Evolutionary conservation across 192 early-diverging fungal species (phyloP).

Genomic region (Cladochytrium replicatum): DNA sequence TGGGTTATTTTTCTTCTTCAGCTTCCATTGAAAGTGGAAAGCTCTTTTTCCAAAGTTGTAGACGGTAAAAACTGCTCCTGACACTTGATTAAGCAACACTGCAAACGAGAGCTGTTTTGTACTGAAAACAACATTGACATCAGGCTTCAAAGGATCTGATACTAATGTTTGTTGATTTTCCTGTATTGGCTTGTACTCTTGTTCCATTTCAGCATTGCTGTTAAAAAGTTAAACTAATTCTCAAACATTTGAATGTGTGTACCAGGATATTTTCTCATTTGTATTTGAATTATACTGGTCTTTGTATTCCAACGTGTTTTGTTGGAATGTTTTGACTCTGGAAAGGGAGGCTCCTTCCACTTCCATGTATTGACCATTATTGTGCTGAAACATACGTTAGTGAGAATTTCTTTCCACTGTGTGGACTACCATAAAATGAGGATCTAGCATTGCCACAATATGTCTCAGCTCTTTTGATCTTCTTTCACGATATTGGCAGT

Average conservation of each 20-base stretch:
- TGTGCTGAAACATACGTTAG: constrained; percentile 11
- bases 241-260: no score
- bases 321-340: no score
- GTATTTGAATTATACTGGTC: no score
- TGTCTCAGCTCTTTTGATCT: constrained; percentile 24
- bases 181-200: no score
- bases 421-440: no score
- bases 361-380: constrained; percentile 25
- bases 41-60: constrained; percentile 34
- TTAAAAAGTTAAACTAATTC: no score
- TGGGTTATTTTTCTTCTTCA: constrained; percentile 14
- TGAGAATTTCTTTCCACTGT: neutral
- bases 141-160: neutral
- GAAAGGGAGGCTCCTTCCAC: no score
- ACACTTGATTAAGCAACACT: constrained; percentile 19
- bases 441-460: constrained; percentile 27
- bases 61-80: constrained; percentile 29
- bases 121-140: constrained; percentile 12
- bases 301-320: no score
- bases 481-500: constrained; percentile 2
- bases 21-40: constrained; percentile 32
- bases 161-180: no score
- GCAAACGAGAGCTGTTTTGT: constrained; percentile 22
- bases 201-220: no score
- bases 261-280: no score